A percentile compares a stretch with the other conserved stretches of the same genome.
Conservation (phyloP, 768 basidiomycete genomes). For the Tricholoma furcatifolium region DNA sequence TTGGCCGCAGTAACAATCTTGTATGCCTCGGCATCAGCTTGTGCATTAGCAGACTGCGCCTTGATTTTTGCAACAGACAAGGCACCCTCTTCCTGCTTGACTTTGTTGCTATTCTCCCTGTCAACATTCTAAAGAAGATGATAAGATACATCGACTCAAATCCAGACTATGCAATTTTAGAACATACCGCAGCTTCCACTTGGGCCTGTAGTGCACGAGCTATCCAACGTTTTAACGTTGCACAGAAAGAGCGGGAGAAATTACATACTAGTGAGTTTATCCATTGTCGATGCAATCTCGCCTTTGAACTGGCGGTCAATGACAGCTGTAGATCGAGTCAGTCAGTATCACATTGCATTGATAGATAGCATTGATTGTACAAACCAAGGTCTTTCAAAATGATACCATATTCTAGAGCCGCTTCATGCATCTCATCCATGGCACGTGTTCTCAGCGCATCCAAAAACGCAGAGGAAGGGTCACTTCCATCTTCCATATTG, state of each 20-base stretch:
- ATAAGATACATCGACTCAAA: not conserved
- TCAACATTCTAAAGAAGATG: conserved; percentile 63
- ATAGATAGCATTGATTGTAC: conserved; percentile 7
- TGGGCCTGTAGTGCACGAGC: conserved; percentile 84
- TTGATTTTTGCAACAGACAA: conserved; percentile 77
- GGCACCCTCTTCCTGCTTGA: conserved; percentile 82
- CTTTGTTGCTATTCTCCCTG: conserved; percentile 83
- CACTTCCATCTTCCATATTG: conserved; percentile 66
- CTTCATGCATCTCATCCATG: conserved; percentile 84
- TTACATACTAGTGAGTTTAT: conserved; percentile 61
- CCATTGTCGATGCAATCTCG: conserved; percentile 83
- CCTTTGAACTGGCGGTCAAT: conserved; percentile 90
- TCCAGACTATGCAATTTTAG: not conserved
- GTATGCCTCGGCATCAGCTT: conserved; percentile 78
- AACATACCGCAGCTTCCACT: conserved; percentile 76
- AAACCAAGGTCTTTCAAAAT: conserved; percentile 74
- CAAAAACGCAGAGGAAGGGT: conserved; percentile 74
- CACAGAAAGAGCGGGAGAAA: not conserved
- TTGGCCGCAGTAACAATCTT: conserved; percentile 70
- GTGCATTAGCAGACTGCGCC: conserved; percentile 59
- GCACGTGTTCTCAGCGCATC: conserved; percentile 80
- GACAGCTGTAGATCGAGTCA: conserved; percentile 49
- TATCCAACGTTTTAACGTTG: conserved; percentile 14
- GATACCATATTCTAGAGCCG: conserved; percentile 83
- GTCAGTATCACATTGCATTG: not conserved